These are phyloP conservation scores for Mycosphaerella sp. DNA, from an alignment of 2,329 filamentous ascomycete genomes.

Conservation along the genomic window DNA sequence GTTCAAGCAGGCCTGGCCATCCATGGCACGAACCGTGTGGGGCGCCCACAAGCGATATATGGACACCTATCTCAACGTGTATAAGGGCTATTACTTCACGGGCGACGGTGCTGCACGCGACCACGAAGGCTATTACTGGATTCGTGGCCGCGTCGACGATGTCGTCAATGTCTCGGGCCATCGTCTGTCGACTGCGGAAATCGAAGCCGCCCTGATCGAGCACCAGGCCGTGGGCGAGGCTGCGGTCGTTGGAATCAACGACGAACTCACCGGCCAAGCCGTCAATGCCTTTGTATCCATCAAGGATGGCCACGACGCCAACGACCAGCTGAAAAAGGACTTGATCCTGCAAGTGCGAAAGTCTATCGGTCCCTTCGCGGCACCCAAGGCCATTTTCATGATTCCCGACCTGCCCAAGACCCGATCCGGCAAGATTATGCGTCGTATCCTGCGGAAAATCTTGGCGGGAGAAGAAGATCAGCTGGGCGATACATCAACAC, in stretches of 20 bases:
- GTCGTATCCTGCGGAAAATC: slow-evolving; percentile 94
- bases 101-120: slow-evolving; percentile 93
- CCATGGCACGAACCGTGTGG: slow-evolving; percentile 97
- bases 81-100: slow-evolving; percentile 96
- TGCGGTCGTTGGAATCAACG: slow-evolving; percentile 84
- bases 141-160: slow-evolving; percentile 94
- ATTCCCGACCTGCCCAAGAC: slow-evolving; percentile 96
- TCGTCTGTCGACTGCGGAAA: slow-evolving; percentile 92
- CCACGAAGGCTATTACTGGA: slow-evolving; percentile 99
- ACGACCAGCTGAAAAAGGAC: slow-evolving; percentile 82
- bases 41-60: slow-evolving; percentile 97
- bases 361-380: slow-evolving; percentile 95
- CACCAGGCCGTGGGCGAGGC: slow-evolving; percentile 85
- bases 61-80: slow-evolving; percentile 97
- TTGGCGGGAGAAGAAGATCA: slow-evolving; percentile 95
- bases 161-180: slow-evolving; percentile 98
- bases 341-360: slow-evolving; percentile 91
- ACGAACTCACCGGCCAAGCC: slow-evolving; percentile 93
- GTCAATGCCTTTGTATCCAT: slow-evolving; percentile 95
- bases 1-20: slow-evolving; percentile 97
- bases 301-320: slow-evolving; percentile 72
- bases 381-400: slow-evolving; percentile 86
- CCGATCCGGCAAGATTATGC: slow-evolving; percentile 97
- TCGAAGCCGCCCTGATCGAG: slow-evolving; percentile 93
- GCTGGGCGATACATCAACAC: slow-evolving; percentile 86